phyloP scores from a whole-genome alignment of 495 filamentous ascomycete species.

The Aspergillus affinis region DNA sequence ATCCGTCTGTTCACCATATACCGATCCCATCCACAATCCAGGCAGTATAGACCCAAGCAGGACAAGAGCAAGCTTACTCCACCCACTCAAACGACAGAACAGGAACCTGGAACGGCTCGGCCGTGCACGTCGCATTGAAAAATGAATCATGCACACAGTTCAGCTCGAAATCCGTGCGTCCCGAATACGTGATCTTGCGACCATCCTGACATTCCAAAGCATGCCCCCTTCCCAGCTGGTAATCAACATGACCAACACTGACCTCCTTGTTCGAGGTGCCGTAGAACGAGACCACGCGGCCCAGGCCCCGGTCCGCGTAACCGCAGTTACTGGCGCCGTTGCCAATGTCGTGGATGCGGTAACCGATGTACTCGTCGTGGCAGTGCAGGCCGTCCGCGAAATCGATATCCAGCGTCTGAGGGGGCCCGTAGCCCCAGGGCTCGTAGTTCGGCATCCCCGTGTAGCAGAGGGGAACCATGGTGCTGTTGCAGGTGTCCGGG shows the following conservation, averaged over 20 bases:
- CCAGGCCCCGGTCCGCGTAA: constrained; percentile 31
- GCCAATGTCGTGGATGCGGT: constrained; percentile 37
- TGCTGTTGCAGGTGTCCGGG: constrained; percentile 32
- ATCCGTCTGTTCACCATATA: neutral
- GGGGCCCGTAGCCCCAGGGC: constrained; percentile 37
- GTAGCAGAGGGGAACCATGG: constrained; percentile 33
- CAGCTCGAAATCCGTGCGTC: constrained; percentile 29
- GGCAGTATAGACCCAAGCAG: no score
- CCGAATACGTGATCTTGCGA: constrained; percentile 35
- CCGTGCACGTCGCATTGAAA: constrained; percentile 38
- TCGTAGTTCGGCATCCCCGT: constrained; percentile 40
- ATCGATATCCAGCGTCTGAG: constrained; percentile 31
- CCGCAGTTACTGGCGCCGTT: constrained; percentile 36
- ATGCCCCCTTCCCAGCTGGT: constrained; percentile 36
- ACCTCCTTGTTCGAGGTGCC: constrained; percentile 26
- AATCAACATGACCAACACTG: constrained; percentile 31
- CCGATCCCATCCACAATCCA: neutral
- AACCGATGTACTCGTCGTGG: constrained; percentile 37
- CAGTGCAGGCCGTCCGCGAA: constrained; percentile 36
- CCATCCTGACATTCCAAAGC: constrained; percentile 35
- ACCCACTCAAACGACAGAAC: constrained; percentile 35
- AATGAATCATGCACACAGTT: constrained; percentile 29
- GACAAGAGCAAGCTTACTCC: neutral
- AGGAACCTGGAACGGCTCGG: constrained; percentile 30
- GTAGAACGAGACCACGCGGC: constrained; percentile 36